Base-by-base conservation (phyloP, 1,284 basidiomycete genomes). In the Malassezia caprae region DNA sequence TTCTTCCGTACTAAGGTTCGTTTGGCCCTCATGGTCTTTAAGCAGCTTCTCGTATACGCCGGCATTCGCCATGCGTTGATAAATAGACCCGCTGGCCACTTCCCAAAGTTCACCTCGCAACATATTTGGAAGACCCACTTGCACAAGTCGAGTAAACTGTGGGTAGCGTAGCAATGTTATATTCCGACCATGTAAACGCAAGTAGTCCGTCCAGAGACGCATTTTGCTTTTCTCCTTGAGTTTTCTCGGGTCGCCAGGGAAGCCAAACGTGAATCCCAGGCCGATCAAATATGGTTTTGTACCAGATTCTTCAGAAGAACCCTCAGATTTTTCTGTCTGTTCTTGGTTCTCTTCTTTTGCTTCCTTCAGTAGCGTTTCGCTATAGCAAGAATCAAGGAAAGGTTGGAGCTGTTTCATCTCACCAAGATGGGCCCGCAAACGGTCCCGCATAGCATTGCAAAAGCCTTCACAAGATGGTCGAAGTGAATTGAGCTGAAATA, bases 91-190 rank as follows among this genome's bases (percentile, higher is more conserved):
- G 7, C 90, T 93, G 26, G 96, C 82, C 1, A 90, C 86, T 76
- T 99, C 94, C 94, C 94, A 99, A 77, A 98, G 86, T 76, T 98
- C 94, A 13, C 94, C 94, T 34, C 94, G 84, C 10, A 99, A 80
- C 21, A 89, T 81, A 68, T 94, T 96, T 0, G 94, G 94, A 8
- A 99, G 80, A 51, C 94, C 94, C 52, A 98, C 94, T 78, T 96
- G 94, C 1, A 98, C 85, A 15, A 99, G 82, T 19, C 94, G 84
- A 35, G 91, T 93, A 74, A 90, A 93, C 74, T 94, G 88, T 0
- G 94, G 94, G 75, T 96, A 98, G 40, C 93, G 85, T 31, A 98
- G 79, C n/a, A 96, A 81, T 27, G 88, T 86, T 11, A 93, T 79
- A 68, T 90, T 90, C 30, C 90, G 86, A 17, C 89, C 89, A 65